These are phyloP conservation scores for Vaccinium vitisidaea DNA, from an alignment of 148 eudicot genomes.

Conservation along the genomic window DNA sequence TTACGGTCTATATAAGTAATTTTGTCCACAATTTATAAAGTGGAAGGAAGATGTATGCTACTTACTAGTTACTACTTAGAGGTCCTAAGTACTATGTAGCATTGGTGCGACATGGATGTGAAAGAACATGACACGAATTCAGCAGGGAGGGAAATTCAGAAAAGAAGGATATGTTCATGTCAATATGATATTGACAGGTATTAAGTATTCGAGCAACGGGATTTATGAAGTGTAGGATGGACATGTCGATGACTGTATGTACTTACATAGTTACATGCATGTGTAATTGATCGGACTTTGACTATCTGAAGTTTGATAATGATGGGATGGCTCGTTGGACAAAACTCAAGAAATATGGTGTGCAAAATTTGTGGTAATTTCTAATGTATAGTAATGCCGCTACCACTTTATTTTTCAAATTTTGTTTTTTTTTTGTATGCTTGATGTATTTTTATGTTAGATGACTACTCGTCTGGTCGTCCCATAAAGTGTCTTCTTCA, in stretches of 20 bases:
- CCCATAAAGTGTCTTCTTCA: neutral
- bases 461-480: neutral
- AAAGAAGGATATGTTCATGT: neutral
- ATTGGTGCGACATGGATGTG: neutral
- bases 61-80: neutral
- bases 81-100: neutral
- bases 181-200: neutral
- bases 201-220: neutral
- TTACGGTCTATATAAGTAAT: neutral
- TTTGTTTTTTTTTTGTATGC: neutral
- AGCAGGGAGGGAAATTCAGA: neutral
- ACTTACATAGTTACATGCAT: neutral
- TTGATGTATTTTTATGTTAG: constrained; percentile 10
- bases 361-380: neutral
- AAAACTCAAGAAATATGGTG: neutral
- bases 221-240: neutral
- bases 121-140: neutral
- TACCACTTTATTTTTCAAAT: neutral
- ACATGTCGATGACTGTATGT: neutral
- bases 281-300: neutral
- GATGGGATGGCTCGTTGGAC: neutral
- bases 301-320: neutral
- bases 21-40: neutral
- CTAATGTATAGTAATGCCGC: neutral
- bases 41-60: neutral